Evolutionary conservation across 192 early-diverging fungal genomes (phyloP), one percentile per base, ranked within the genome.

Genomic region (Helicostylum pulchrum): DNA sequence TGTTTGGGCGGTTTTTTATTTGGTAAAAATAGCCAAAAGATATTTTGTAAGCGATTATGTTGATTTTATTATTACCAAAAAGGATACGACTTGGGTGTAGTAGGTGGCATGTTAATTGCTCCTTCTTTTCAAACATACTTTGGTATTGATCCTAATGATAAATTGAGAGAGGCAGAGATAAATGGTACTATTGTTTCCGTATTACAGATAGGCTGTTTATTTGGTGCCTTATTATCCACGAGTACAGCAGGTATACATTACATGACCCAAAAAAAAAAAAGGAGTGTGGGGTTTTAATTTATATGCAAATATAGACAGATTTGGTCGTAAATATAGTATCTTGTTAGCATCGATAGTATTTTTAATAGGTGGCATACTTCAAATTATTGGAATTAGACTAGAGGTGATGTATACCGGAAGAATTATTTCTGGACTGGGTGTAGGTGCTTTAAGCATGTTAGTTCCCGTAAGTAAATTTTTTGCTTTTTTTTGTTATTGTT

Each of bases 271-370:
- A 2, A 48, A 48, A 4, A 48, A 48, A 48, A 19, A 15, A 48
- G 7, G 7, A 48, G 26, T n/a, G 26, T 26, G 26, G 26, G 26
- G 2, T 26, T 26, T 26, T 26, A 19, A 48, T 19, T n/a, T 17
- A 17, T 51, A 10, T 9, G 7, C 10, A 23, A 19, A 6, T 14
- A 17, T 60, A 73, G 88, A 90, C 68, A 63, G 49, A 43, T 66
- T 83, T 23, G 81, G 85, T 8, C 80, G 88, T 42, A 88, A 85
- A 39, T 77, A 71, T 34, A 74, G 82, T 20, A 89, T 90, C 59
- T 75, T 87, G 61, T 6, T 71, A 0, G 80, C 79, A 21, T 77
- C 76, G 19, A 45, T 78, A 20, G 69, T 88, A 12, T 94, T 92
- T 67, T 65, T 68, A 14, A 55, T 90, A 46, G 92, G 92, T 26